Conservation (phyloP, 192 early-diverging fungal genomes). For the Podila epicladia region DNA sequence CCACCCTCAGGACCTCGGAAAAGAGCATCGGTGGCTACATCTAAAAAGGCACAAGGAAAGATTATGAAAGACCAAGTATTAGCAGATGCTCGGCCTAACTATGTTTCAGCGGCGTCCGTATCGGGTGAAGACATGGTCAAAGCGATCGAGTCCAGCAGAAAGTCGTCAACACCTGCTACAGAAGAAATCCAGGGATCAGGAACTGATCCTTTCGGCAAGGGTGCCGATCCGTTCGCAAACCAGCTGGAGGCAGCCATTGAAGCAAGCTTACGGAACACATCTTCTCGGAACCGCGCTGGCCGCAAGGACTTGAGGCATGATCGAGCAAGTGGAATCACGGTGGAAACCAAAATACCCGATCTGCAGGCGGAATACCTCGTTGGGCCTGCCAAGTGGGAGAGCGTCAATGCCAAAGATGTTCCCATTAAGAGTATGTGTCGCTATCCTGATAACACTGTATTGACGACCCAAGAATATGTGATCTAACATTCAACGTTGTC, state of each 20-base stretch:
- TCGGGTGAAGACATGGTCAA: constrained; percentile 40
- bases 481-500: neutral
- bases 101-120: constrained; percentile 20
- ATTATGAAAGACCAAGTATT: neutral
- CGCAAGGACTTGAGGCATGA: constrained; percentile 6
- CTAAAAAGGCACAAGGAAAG: neutral
- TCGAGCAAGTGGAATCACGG: neutral
- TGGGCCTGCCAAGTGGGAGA: constrained; percentile 31
- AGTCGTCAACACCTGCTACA: neutral
- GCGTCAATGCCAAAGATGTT: constrained; percentile 34
- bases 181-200: neutral
- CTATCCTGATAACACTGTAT: neutral
- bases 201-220: constrained; percentile 28
- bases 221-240: constrained; percentile 42
- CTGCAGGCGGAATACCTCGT: constrained; percentile 40
- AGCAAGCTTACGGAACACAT: constrained; percentile 7
- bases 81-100: neutral
- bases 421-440: constrained; percentile 27
- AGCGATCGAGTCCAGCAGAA: constrained; percentile 38
- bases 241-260: constrained; percentile 42
- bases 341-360: constrained; percentile 15
- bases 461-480: too few species aligned
- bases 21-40: too few species aligned
- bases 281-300: neutral
- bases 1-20: too few species aligned